Conservation (phyloP, 768 basidiomycete species). For the Auricularia sp. region DNA sequence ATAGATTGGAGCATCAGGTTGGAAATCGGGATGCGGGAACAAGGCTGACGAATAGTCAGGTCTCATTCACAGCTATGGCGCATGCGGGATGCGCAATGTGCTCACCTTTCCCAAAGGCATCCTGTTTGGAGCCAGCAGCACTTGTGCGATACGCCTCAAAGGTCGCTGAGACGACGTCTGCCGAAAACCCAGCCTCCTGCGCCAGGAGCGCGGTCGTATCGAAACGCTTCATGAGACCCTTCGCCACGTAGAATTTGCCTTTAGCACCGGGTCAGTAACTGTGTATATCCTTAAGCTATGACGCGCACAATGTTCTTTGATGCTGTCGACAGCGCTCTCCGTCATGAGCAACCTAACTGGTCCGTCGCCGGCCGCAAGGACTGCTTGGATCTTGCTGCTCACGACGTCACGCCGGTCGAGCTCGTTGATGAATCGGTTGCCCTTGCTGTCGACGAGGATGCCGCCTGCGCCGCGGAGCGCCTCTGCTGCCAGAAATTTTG, state of each 20-base stretch:
- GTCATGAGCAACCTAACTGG: neutral
- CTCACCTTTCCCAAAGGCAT: neutral
- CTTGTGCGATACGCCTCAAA: neutral
- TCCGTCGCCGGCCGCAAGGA: neutral
- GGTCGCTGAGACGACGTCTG: neutral
- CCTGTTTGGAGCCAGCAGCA: neutral
- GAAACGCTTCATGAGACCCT: neutral
- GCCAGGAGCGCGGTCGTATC: neutral
- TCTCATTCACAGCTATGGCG: neutral
- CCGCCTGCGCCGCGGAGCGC: neutral
- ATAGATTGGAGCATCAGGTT: neutral
- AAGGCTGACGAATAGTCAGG: neutral
- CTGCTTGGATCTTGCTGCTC: neutral
- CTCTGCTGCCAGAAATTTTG: neutral
- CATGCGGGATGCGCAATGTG: neutral
- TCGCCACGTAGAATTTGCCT: neutral
- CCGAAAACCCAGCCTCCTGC: neutral
- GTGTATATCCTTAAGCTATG: no score
- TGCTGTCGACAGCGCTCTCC: neutral
- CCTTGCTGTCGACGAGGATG: neutral
- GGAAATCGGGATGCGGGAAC: neutral
- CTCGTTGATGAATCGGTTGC: neutral
- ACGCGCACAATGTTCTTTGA: neutral
- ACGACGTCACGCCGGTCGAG: neutral
- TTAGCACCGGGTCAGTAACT: neutral